phyloP scores from a whole-genome alignment of 2,329 filamentous ascomycete species.

The Stachybotrys echinatus region DNA sequence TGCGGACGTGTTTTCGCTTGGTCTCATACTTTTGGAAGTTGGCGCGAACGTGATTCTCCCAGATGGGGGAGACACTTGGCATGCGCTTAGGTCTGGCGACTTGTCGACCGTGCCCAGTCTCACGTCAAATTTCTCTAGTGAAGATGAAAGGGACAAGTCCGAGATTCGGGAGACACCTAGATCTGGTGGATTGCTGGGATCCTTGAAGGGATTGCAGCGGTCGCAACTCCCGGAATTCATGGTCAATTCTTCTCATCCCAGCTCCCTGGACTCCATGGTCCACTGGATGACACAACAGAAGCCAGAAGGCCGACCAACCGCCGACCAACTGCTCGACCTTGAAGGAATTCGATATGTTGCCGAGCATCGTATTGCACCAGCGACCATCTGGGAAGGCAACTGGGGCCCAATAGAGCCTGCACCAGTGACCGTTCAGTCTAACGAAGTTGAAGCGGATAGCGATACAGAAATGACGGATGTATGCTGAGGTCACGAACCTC shows the following conservation, averaged over 20 bases:
- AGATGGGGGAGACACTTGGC: slow-evolving; percentile 88
- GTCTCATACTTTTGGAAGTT: slow-evolving; percentile 90
- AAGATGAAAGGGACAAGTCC: slow-evolving; percentile 67
- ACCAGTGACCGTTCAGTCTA: slow-evolving; percentile 22
- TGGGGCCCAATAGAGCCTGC: slow-evolving; percentile 73
- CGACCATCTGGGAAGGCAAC: slow-evolving; percentile 93
- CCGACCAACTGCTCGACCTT: slow-evolving; percentile 66
- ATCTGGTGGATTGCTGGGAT: slow-evolving; percentile 34
- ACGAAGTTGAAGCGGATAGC: slow-evolving; percentile 18
- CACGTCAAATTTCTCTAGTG: slow-evolving; percentile 71
- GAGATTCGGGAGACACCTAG: slow-evolving; percentile 33
- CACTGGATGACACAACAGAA: slow-evolving; percentile 81
- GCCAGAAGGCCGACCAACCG: slow-evolving; percentile 66
- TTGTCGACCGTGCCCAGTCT: slow-evolving; percentile 84
- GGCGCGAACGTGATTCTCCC: slow-evolving; percentile 91
- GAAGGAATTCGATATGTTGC: slow-evolving; percentile 78
- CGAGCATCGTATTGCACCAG: slow-evolving; percentile 71
- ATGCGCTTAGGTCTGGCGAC: slow-evolving; percentile 82
- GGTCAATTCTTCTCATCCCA: slow-evolving; percentile 65
- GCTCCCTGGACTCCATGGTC: slow-evolving; percentile 79
- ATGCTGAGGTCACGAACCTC: slow-evolving; percentile 21
- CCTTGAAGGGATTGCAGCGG: slow-evolving; percentile 39
- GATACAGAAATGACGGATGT: slow-evolving; percentile 59
- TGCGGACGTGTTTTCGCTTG: slow-evolving; percentile 89
- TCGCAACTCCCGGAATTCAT: slow-evolving; percentile 76